Evolutionary conservation across 2,329 filamentous ascomycete genomes (phyloP).

Genomic region (Aspergillaceae sp.): DNA sequence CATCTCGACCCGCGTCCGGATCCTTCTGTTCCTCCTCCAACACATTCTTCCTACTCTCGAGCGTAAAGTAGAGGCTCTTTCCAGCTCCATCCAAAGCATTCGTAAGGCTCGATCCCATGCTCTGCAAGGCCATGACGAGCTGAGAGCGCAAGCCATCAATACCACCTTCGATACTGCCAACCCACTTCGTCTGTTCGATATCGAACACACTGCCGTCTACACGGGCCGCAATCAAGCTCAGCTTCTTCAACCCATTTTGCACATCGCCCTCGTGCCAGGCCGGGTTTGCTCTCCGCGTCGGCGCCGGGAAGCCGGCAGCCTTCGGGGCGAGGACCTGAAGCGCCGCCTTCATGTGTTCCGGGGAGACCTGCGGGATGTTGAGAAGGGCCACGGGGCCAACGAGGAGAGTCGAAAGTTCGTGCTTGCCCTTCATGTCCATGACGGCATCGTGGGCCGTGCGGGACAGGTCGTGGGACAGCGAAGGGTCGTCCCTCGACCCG

Average conservation of each 20-base stretch:
- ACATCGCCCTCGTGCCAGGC: constrained; percentile 72
- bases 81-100: constrained; percentile 69
- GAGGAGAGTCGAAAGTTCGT: constrained; percentile 65
- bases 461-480: constrained; percentile 53
- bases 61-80: constrained; percentile 75
- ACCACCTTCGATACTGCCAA: constrained; percentile 70
- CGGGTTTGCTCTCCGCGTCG: constrained; percentile 64
- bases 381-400: constrained; percentile 73
- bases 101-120: constrained; percentile 68
- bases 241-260: constrained; percentile 75
- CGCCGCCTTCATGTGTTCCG: constrained; percentile 72
- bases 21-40: constrained; percentile 61
- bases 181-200: constrained; percentile 59
- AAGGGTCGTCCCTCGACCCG: constrained; percentile 28
- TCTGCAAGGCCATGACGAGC: constrained; percentile 72
- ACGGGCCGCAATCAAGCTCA: constrained; percentile 76
- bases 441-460: constrained; percentile 45
- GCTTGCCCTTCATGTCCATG: constrained; percentile 42
- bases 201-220: constrained; percentile 83
- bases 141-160: constrained; percentile 72
- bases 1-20: constrained; percentile 11
- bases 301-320: constrained; percentile 65
- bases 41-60: constrained; percentile 73
- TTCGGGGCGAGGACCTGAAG: constrained; percentile 69
- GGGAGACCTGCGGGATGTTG: constrained; percentile 73